Conservation (phyloP, 768 basidiomycete genomes). For the Trametopsis cervina region DNA sequence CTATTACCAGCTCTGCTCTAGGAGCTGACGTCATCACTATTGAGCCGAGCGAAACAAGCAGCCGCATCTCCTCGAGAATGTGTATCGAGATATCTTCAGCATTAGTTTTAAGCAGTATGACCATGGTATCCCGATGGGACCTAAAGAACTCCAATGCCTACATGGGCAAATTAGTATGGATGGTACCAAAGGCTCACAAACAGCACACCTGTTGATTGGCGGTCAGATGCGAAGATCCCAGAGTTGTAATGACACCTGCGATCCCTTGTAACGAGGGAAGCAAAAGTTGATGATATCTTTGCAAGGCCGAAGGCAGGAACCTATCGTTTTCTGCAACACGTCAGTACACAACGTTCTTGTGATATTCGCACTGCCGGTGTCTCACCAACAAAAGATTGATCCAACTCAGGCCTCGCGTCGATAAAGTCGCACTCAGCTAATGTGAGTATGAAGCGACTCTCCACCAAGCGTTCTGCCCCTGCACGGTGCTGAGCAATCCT, state of each 20-base stretch:
- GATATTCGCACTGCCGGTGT: not conserved
- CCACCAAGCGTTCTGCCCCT: slow-evolving; percentile 82
- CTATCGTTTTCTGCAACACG: slow-evolving; percentile 58
- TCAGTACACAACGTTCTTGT: slow-evolving; percentile 7
- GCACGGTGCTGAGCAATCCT: slow-evolving; percentile 75
- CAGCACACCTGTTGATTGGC: slow-evolving; percentile 57
- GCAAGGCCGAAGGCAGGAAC: slow-evolving; percentile 83
- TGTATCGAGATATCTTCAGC: slow-evolving; percentile 53
- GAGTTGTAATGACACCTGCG: slow-evolving; percentile 67
- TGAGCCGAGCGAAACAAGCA: slow-evolving; percentile 68
- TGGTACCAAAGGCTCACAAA: not conserved
- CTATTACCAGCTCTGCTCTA: slow-evolving; percentile 69
- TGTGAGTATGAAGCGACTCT: slow-evolving; percentile 65
- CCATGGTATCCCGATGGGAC: slow-evolving; percentile 76
- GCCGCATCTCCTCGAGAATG: slow-evolving; percentile 70
- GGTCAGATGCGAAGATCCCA: slow-evolving; percentile 61
- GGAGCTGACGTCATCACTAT: slow-evolving; percentile 66
- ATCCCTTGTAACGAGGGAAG: slow-evolving; percentile 83
- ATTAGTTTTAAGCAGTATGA: slow-evolving; percentile 76
- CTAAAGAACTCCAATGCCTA: slow-evolving; percentile 79
- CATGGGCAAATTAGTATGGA: not conserved
- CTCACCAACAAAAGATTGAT: slow-evolving; percentile 77
- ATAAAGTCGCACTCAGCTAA: slow-evolving; percentile 84
- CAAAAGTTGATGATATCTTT: slow-evolving; percentile 87
- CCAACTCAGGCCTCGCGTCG: slow-evolving; percentile 76